A percentile compares a stretch with the other conserved stretches of the same genome.
Evolutionary conservation across 2,329 filamentous ascomycete genomes (phyloP).

Genomic region (Thyridium curvatum): DNA sequence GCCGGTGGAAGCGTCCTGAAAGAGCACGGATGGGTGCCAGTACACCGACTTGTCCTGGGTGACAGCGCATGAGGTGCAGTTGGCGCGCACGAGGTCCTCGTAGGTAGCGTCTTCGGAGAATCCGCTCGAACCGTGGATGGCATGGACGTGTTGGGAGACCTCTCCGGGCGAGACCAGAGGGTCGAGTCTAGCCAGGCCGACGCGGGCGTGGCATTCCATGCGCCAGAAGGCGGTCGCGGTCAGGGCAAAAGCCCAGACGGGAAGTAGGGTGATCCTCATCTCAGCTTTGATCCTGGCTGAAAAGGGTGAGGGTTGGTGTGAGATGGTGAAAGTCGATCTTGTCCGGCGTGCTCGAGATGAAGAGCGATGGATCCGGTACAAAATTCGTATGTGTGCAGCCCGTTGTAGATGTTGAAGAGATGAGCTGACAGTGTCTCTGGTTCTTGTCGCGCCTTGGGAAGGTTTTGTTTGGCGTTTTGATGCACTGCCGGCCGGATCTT

Average conservation of each 20-base stretch:
- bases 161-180: conserved; percentile 62
- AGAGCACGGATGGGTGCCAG: conserved; percentile 78
- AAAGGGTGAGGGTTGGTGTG: too few relatives aligned
- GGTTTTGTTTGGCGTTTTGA: too few relatives aligned
- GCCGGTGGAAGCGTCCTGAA: conserved; percentile 58
- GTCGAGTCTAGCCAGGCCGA: conserved; percentile 68
- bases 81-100: conserved; percentile 48
- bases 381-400: too few relatives aligned
- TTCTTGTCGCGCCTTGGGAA: too few relatives aligned
- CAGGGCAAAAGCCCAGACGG: conserved; percentile 8
- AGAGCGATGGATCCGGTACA: too few relatives aligned
- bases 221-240: conserved; percentile 72
- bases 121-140: conserved; percentile 72
- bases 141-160: conserved; percentile 62
- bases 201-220: conserved; percentile 71
- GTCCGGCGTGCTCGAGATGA: too few relatives aligned
- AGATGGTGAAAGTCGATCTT: too few relatives aligned
- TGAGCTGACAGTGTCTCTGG: too few relatives aligned
- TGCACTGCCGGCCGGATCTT: too few relatives aligned
- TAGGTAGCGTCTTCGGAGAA: conserved; percentile 55
- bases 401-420: too few relatives aligned
- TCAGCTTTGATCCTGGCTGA: neutral
- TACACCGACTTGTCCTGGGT: conserved; percentile 82
- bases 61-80: conserved; percentile 78
- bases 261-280: conserved; percentile 4